phyloP scores from a whole-genome alignment of 1,139 yeast genomes.

The Blastobotrys arbuscula region DNA sequence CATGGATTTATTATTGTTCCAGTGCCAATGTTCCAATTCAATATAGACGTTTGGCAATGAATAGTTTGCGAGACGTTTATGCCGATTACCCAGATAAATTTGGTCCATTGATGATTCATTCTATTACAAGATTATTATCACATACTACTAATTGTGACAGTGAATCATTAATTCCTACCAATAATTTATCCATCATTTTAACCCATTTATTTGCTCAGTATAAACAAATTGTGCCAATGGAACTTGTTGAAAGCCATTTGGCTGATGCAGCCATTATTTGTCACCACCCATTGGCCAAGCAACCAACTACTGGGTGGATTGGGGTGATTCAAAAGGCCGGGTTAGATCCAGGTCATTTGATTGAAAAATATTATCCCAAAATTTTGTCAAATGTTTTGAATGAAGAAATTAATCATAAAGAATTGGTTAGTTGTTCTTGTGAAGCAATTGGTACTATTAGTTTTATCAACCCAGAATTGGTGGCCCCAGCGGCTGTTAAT shows the following conservation, averaged over 20 bases:
- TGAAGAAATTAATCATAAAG: conserved; percentile 14
- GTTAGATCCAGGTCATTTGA: conserved; percentile 61
- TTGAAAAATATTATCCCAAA: conserved; percentile 37
- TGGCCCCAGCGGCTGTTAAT: conserved; percentile 48
- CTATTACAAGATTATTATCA: conserved; percentile 12
- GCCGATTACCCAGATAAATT: conserved; percentile 14
- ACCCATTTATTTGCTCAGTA: conserved; percentile 32
- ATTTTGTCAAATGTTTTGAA: conserved; percentile 34
- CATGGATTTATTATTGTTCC: conserved; percentile 29
- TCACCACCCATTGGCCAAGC: conserved; percentile 43
- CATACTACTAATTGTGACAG: conserved; percentile 23
- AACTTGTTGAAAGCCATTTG: conserved; percentile 39
- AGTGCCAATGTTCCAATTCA: conserved; percentile 16
- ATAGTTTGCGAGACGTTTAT: conserved; percentile 15
- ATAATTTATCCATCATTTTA: conserved; percentile 33
- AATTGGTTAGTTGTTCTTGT: conserved; percentile 41
- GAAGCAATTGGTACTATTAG: conserved; percentile 58
- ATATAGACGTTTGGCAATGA: conserved; percentile 12
- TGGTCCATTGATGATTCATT: conserved; percentile 8
- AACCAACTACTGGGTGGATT: conserved; percentile 67
- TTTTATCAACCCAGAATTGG: conserved; percentile 59
- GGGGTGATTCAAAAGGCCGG: conserved; percentile 58
- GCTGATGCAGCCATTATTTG: conserved; percentile 47
- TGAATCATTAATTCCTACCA: conserved; percentile 4
- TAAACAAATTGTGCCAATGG: conserved; percentile 6